Base-by-base conservation (phyloP, 2,329 filamentous ascomycete species). In the Ploettnerulaceae sp. region DNA sequence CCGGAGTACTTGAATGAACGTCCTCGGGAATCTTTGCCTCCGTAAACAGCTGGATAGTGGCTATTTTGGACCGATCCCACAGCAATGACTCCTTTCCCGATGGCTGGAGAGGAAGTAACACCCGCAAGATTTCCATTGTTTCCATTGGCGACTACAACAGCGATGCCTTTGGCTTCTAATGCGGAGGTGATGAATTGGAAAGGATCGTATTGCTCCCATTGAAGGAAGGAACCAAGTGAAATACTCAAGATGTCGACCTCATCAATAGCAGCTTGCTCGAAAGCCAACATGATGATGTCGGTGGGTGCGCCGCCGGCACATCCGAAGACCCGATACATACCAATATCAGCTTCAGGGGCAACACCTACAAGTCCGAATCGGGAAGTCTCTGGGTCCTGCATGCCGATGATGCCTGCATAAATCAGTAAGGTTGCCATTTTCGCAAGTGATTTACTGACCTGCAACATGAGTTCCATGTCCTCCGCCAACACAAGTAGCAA, bases 401-500 rank as follows among this genome's bases (percentile, higher is more conserved):
- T 26, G n/a, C 20, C 35, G 12, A 38, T 38, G 8, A 14, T 38
- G 1, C 35, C 35, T 35, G 8, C 4, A 20, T 11, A 7, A 4
- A n/a, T 35, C 3, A 38, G 24, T 20, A 29, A 22, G 44, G 44
- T 14, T 24, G 35, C 15, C 25, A 9, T 37, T 11, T 18, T 12
- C 4, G 1, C 11, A 2, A 17, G 4, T 15, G 5, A 15, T 14
- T 4, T 5, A 32, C 37, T 36, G 18, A 54, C 56, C 56, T 29
- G 54, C 24, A 2, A 57, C 54, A 34, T 59, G 57, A 4, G 57
- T 60, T 12, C 57, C 56, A 25, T 60, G 57, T 4, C 56, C 57
- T 42, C 56, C 53, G 7, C 35, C 45, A 9, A 33, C 29, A 21
- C 56, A 58, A 5, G 57, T 58, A 7, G 48, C 38, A 3, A 58